Evolutionary conservation across 345 rosid genomes (phyloP), one percentile per base, ranked within the genome.

Genomic region (Cardiospermum halicacabum): DNA sequence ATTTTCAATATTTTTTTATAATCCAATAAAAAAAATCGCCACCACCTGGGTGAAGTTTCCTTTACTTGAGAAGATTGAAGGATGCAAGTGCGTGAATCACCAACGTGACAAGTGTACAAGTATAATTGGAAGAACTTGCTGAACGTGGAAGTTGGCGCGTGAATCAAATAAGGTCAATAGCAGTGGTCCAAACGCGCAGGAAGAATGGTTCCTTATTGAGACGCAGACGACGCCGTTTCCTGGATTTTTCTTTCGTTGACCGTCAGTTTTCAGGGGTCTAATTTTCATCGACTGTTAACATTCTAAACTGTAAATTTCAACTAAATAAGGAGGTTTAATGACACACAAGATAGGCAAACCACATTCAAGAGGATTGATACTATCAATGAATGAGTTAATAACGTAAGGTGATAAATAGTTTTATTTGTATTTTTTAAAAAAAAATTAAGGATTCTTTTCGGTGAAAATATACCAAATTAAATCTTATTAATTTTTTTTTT

Each of bases 201-300:
- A 54, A 63, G 68, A 74, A 53, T 36, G 5, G 40, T 11, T 28
- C 55, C 64, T 25, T 5, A 1, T 8, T 16, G 8, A 34, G 32
- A 25, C 28, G 25, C 2, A 28, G 6, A 65, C 74, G 68, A 30
- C 53, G 65, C 3, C 66, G 60, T 65, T 61, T 65, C 19, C 11
- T 1, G 10, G 58, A 54, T 21, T 34, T 60, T 58, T 74, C 53
- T 9, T 2, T 15, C 5, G 47, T 19, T 1, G 47, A 15, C 25
- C 39, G 50, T 5, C 6, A 30, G 9, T 13, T 11, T 10, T 7
- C n/a, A n/a, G n/a, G n/a, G n/a, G n/a, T n/a, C n/a, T n/a, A n/a
- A n/a, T n/a, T n/a, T n/a, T n/a, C n/a, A n/a, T n/a, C n/a, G n/a
- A n/a, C n/a, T n/a, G n/a, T n/a, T n/a, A n/a, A n/a, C n/a, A n/a